Base-by-base conservation (phyloP, 352 stramenopile species). In the Globisporangium cylindrosporum region DNA sequence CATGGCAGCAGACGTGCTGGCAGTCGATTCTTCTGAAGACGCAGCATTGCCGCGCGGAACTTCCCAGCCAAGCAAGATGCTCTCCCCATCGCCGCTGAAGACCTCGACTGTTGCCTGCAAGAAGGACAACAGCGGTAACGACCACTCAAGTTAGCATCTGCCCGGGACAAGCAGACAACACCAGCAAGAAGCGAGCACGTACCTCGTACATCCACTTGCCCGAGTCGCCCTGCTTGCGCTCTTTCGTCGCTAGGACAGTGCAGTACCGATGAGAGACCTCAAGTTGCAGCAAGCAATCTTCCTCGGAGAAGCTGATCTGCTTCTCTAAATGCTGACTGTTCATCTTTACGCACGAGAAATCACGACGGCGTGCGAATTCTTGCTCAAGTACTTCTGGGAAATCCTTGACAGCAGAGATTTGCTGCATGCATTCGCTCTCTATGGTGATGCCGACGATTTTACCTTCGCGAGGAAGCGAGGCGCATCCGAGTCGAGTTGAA, bases 131-230 rank as follows among this genome's bases (percentile, higher is more conserved):
- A 49, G n/a, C 12, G 14, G 20, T 9, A 43, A 8, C 4, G 18
- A 27, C 8, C 25, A 41, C n/a, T 18, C 8, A 24, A 60, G 18
- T 14, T 32, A 27, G 49, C 15, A 41, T 8, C 36, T 22, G 41
- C 12, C 41, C 18, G 54, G 3, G 41, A 3, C 27, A 60, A 25
- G 18, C 2, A 56, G 6, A 56, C 10, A 20, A n/a, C 15, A 1
- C 20, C 18, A 34, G 22, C 38, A 32, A 48, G 27, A 24, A 0
- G n/a, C 18, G 9, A 27, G 14, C 32, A 34, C 24, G 14, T 58
- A 87, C 83, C 71, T 94, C 84, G 38, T 89, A 94, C 82, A 94
- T 91, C 86, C 86, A 94, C 57, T 83, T 82, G 4, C 84, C 84
- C 22, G 82, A 91, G 63, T 92, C 82, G 1, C 84, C 86, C 68